Base-by-base conservation (phyloP, 371 early-diverging fungal genomes). In the Dichotomocladium elegans region DNA sequence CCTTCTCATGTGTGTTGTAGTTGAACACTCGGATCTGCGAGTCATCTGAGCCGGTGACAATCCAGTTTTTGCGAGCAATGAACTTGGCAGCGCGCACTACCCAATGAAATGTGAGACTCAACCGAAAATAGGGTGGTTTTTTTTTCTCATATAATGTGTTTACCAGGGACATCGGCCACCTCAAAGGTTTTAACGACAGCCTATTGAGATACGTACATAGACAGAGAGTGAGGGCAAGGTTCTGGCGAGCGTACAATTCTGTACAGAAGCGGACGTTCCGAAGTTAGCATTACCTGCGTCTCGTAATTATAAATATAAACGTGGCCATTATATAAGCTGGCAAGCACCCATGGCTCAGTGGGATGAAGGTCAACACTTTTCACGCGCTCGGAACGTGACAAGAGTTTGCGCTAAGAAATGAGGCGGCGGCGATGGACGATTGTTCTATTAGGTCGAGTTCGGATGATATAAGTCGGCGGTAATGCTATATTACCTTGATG, bases 311-410 rank as follows among this genome's bases (percentile, higher is more conserved):
- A 99, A 29, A 99, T 93, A 66, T 91, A 87, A 15, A 96, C 92
- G 48, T 92, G 88, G 47, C 99, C 99, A 68, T 94, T 95, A 76
- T 99, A 99, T 57, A 98, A 89, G 55, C 93, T 88, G 22, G 95
- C 89, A 48, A 99, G 79, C 35, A 99, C 81, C 98, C 98, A 99
- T 31, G 99, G 99, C 69, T 99, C 96, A 22, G 96, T 94, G 15
- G 99, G 99, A 76, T 99, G 99, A 68, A 99, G 92, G 77, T 99
- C 99, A 52, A 99, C 86, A 54, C 93, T 90, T 78, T 98, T 98
- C 53, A 98, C 98, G 67, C 99, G 89, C 72, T 95, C 96, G 24
- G 95, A 94, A 62, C 92, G 90, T 63, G 91, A 86, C 54, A 88
- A 68, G 37, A 91, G 70, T 63, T 83, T 86, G 68, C 82, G 81